Evolutionary conservation across 495 filamentous ascomycete species (phyloP).

Genomic region (Penicillium atrosanguineum): DNA sequence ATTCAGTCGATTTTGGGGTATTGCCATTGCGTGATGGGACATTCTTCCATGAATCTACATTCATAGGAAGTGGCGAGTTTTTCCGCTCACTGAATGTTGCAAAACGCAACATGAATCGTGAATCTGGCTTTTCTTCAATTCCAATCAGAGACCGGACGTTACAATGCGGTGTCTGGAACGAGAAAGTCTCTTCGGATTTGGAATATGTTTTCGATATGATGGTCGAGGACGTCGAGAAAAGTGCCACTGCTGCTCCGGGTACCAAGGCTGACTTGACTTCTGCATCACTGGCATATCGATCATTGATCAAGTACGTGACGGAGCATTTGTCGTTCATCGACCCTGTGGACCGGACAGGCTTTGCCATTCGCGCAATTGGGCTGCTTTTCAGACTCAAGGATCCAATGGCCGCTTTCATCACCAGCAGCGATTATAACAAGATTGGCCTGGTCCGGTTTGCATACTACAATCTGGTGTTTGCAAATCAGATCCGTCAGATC

Average conservation of each 20-base stretch:
- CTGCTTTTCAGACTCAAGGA: conserved; percentile 31
- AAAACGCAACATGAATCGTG: conserved; percentile 31
- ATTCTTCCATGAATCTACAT: conserved; percentile 73
- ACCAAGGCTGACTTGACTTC: neutral
- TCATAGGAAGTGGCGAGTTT: conserved; percentile 73
- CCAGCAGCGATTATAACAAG: conserved; percentile 16
- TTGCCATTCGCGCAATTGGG: conserved; percentile 30
- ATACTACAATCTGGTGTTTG: conserved; percentile 37
- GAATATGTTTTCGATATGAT: conserved; percentile 57
- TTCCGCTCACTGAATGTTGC: conserved; percentile 43
- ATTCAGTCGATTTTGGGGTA: conserved; percentile 74
- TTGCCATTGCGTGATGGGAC: conserved; percentile 62
- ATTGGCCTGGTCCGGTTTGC: conserved; percentile 22
- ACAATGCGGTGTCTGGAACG: conserved; percentile 70
- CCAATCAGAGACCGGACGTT: conserved; percentile 48
- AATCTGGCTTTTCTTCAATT: conserved; percentile 33
- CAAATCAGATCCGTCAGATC: conserved; percentile 43
- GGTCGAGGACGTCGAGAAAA: conserved; percentile 24
- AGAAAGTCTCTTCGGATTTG: conserved; percentile 64
- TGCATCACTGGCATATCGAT: conserved; percentile 24
- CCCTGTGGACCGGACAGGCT: conserved; percentile 43
- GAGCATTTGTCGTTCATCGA: conserved; percentile 52
- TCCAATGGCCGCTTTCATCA: conserved; percentile 22
- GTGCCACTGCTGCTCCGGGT: conserved; percentile 3
- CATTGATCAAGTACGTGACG: conserved; percentile 48